Conservation (phyloP, 2,329 filamentous ascomycete genomes). For the Phyllosticta ampelicida region DNA sequence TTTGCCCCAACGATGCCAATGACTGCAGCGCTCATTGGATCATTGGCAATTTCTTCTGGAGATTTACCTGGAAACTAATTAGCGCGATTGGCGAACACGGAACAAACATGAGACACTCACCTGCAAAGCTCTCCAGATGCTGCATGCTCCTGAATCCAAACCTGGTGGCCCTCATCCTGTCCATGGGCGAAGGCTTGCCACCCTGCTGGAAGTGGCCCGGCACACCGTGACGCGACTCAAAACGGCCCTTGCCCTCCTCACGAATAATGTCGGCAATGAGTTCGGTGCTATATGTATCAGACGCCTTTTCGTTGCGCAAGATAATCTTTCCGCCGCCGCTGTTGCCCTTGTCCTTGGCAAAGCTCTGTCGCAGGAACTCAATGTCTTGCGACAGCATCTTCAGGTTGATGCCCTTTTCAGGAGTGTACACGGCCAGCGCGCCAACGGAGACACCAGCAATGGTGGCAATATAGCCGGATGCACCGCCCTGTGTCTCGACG, state of each 20-base stretch:
- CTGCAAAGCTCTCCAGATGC: slow-evolving; percentile 71
- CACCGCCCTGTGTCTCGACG: slow-evolving; percentile 92
- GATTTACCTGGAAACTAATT: slow-evolving; percentile 34
- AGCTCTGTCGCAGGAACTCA: slow-evolving; percentile 74
- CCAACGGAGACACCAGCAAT: slow-evolving; percentile 86
- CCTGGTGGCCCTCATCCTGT: slow-evolving; percentile 81
- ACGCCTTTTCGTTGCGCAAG: slow-evolving; percentile 92
- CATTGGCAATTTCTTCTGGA: slow-evolving; percentile 57
- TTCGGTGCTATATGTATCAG: slow-evolving; percentile 78
- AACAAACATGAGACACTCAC: slow-evolving; percentile 4
- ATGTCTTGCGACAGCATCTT: slow-evolving; percentile 91
- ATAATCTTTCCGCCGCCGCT: slow-evolving; percentile 87
- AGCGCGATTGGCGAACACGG: neutral
- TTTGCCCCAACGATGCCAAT: slow-evolving; percentile 88
- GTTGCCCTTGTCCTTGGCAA: slow-evolving; percentile 74
- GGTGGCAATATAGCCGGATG: slow-evolving; percentile 87
- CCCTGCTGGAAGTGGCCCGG: slow-evolving; percentile 93
- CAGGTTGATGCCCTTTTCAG: slow-evolving; percentile 88
- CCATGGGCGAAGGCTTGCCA: slow-evolving; percentile 88
- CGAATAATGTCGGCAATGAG: slow-evolving; percentile 93
- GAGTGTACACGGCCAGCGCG: slow-evolving; percentile 87
- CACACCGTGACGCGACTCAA: slow-evolving; percentile 74
- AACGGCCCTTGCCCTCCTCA: slow-evolving; percentile 81
- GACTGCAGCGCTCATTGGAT: slow-evolving; percentile 64
- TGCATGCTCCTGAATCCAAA: slow-evolving; percentile 91